These are phyloP conservation scores for Sugiyamaella novakii DNA, from an alignment of 1,139 yeast species.

Conservation along the genomic window DNA sequence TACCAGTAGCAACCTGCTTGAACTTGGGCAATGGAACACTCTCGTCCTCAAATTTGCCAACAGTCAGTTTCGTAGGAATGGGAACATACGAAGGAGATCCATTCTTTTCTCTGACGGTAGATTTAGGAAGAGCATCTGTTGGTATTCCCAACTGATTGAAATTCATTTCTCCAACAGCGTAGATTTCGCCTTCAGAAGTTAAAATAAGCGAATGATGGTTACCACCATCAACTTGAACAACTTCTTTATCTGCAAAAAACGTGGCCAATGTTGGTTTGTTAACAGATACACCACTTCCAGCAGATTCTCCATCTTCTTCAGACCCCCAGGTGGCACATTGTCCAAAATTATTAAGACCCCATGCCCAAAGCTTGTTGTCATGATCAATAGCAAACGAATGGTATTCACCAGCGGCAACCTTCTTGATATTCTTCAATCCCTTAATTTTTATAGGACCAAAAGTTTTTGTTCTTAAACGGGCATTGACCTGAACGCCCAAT, in stretches of 20 bases:
- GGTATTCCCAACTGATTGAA: slow-evolving; percentile 90
- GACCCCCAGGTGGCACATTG: slow-evolving; percentile 77
- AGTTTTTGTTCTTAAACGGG: slow-evolving; percentile 39
- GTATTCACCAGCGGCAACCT: slow-evolving; percentile 90
- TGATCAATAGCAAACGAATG: slow-evolving; percentile 90
- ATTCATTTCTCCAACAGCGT: slow-evolving; percentile 88
- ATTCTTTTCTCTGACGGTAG: slow-evolving; percentile 75
- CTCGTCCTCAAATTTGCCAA: slow-evolving; percentile 42
- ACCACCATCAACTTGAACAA: slow-evolving; percentile 78
- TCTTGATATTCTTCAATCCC: slow-evolving; percentile 65
- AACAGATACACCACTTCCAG: slow-evolving; percentile 77
- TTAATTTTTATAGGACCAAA: slow-evolving; percentile 41
- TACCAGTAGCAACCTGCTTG: slow-evolving; percentile 74
- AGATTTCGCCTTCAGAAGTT: slow-evolving; percentile 68
- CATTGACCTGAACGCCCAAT: slow-evolving; percentile 62
- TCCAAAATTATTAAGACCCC: slow-evolving; percentile 98
- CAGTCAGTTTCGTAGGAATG: slow-evolving; percentile 66
- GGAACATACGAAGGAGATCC: slow-evolving; percentile 89
- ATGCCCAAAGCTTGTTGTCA: slow-evolving; percentile 69
- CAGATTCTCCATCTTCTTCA: slow-evolving; percentile 73
- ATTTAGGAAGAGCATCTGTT: slow-evolving; percentile 59
- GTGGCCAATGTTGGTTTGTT: slow-evolving; percentile 69
- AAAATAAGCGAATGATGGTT: slow-evolving; percentile 90
- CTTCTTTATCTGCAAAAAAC: slow-evolving; percentile 57
- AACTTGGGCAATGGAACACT: slow-evolving; percentile 55